Evolutionary conservation across 2,329 filamentous ascomycete genomes (phyloP), one percentile per base, ranked within the genome.

Genomic region (Exophiala lecanii-corni): DNA sequence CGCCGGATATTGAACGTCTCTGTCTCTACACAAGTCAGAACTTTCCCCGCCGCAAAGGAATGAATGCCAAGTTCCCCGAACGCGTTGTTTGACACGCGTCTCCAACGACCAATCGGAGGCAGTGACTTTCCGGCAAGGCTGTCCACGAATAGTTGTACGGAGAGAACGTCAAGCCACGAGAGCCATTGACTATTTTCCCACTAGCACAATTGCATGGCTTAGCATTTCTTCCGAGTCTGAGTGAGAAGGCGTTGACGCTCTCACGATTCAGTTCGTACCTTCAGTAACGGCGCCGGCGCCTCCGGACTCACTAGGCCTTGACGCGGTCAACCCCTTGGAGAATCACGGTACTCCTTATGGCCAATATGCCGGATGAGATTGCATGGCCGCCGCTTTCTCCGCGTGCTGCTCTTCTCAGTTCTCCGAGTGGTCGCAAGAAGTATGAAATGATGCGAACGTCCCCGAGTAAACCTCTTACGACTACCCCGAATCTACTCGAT

Each of bases 381-480:
- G 68, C 65, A 57, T 83, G 79, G 79, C 79, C 79, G 43, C 79
- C 79, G 13, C 71, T 74, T 56, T 82, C 79, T 15, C 78, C 79
- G 12, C 71, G 74, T 55, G 75, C 81, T 50, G 79, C 78, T 16
- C 68, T 82, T 12, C 65, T 82, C 45, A 79, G 74, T 59, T 82
- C 89, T 3, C 91, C 91, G 1, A 79, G 82, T 53, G 91, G 89
- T 40, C 83, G 89, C 57, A 80, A 83, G 61, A 82, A 81, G 61
- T 79, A 87, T 58, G 76, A 83, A 61, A 78, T 82, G 47, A 72
- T 84, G 56, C 76, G 79, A 53, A 77, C 81, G 1, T 86, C 84
- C 1, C 82, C 84, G 0, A 67, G 73, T 26, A 81, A 75, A 59
- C 68, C 69, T 41, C 62, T 69, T 36, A 59, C 60, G n/a, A 66